Evolutionary conservation across 208 protist genomes (phyloP).

Genomic region (Trypanosomatidae sp.): DNA sequence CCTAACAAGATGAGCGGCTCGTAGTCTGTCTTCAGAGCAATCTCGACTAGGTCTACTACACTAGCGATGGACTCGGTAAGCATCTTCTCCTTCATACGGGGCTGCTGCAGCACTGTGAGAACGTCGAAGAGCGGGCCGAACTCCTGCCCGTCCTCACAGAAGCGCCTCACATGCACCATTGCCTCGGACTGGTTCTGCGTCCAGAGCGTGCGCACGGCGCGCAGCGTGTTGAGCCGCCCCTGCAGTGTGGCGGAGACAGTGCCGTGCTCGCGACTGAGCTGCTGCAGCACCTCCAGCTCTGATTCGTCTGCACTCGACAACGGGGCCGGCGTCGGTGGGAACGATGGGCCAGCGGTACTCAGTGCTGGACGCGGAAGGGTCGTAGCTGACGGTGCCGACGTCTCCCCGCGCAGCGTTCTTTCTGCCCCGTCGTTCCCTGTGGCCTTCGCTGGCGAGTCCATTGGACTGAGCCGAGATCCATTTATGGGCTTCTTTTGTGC

Average conservation of each 20-base stretch:
- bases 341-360: conserved; percentile 8
- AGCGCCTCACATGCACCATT: conserved; percentile 43
- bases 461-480: not conserved
- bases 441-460: not conserved
- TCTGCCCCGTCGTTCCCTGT: conserved; percentile 2
- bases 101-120: conserved; percentile 67
- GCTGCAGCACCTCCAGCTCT: conserved; percentile 34
- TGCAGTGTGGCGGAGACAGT: conserved; percentile 39
- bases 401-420: not conserved
- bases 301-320: conserved; percentile 2
- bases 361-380: conserved; percentile 4
- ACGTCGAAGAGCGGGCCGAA: conserved; percentile 68
- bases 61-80: conserved; percentile 43
- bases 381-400: not conserved
- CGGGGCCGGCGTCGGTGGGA: conserved; percentile 13
- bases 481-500: conserved; percentile 3
- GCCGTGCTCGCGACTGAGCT: conserved; percentile 31
- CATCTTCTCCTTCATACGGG: conserved; percentile 74
- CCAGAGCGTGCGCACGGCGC: conserved; percentile 60
- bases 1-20: conserved; percentile 49
- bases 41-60: conserved; percentile 55
- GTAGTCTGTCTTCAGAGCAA: conserved; percentile 42
- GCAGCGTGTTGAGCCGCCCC: conserved; percentile 48
- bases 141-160: conserved; percentile 53
- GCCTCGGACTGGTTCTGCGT: conserved; percentile 46